Conservation (phyloP, 192 early-diverging fungal genomes). For the Gigaspora rosea region DNA sequence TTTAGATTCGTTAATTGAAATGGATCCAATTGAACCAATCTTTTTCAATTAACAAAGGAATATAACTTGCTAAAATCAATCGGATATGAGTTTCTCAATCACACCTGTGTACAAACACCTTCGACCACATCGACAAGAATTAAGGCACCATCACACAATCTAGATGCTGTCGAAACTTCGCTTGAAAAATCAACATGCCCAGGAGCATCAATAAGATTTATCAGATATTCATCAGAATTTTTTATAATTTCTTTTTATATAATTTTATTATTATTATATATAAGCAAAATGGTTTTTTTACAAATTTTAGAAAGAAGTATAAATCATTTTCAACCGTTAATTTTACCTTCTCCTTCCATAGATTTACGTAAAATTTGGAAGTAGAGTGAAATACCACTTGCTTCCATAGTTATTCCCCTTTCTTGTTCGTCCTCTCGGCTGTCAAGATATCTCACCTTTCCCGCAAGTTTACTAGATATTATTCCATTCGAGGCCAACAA, state of each 20-base stretch:
- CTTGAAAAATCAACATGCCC: conserved; percentile 98
- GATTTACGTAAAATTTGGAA: conserved; percentile 68
- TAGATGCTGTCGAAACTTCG: conserved; percentile 98
- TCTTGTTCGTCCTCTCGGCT: conserved; percentile 96
- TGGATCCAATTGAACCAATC: too few species aligned
- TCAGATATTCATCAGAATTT: conserved; percentile 71
- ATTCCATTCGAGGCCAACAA: conserved; percentile 98
- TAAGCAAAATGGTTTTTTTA: background rate
- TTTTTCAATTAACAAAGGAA: background rate
- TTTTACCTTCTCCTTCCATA: conserved; percentile 35
- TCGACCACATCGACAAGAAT: conserved; percentile 98
- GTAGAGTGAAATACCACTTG: conserved; percentile 92
- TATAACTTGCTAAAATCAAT: background rate
- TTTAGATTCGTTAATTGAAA: too few species aligned
- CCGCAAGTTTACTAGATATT: conserved; percentile 92
- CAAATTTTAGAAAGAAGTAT: background rate
- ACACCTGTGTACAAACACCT: conserved; percentile 96
- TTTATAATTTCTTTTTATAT: conserved; percentile 1
- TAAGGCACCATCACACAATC: conserved; percentile 93
- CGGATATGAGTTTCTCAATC: background rate
- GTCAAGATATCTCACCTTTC: conserved; percentile 95
- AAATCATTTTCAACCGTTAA: background rate
- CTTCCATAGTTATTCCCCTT: conserved; percentile 99
- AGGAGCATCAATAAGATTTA: conserved; percentile 98
- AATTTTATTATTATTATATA: background rate